Conservation (phyloP, 176 grass and related monocot species). For the Eremochloa ophiuroides region DNA sequence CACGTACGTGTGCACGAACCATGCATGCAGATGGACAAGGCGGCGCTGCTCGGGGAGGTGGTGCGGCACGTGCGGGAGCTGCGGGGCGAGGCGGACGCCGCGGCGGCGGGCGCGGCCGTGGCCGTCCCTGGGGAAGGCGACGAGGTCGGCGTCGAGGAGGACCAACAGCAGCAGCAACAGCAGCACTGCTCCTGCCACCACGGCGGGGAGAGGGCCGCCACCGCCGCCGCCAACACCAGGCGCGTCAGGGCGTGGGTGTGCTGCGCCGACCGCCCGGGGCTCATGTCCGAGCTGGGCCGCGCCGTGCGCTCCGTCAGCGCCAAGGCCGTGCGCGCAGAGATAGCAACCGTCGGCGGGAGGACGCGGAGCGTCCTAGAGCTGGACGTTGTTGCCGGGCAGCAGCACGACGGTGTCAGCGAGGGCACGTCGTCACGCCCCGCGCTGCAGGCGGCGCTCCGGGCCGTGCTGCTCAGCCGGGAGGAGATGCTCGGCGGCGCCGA, state of each 20-base stretch:
- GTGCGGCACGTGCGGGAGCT: constrained; percentile 72
- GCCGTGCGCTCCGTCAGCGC: constrained; percentile 74
- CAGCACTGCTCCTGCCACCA: constrained; percentile 2
- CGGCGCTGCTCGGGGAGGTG: constrained; percentile 77
- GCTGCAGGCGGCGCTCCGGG: constrained; percentile 67
- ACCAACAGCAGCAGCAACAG: background rate
- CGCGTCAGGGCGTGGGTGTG: constrained; percentile 74
- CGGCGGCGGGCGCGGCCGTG: constrained; percentile 46
- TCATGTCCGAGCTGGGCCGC: constrained; percentile 79
- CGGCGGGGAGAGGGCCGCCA: background rate
- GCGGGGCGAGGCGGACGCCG: constrained; percentile 40
- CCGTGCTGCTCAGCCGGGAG: constrained; percentile 59
- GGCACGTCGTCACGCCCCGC: constrained; percentile 14
- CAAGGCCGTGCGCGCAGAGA: constrained; percentile 75
- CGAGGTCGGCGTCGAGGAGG: constrained; percentile 71
- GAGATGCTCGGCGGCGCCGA: constrained; percentile 48
- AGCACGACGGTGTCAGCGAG: background rate
- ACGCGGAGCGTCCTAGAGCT: constrained; percentile 75
- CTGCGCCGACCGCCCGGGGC: constrained; percentile 72
- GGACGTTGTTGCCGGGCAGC: constrained; percentile 37
- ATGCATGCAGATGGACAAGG: constrained; percentile 70
- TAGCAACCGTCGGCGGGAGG: constrained; percentile 73
- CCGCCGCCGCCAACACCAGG: background rate
- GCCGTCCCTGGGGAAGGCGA: constrained; percentile 61
- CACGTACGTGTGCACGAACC: background rate